Percentiles rank a stretch among this genome's conserved stretches.
These are phyloP conservation scores for Trypanosoma melophagium DNA, from an alignment of 208 protist species.

Conservation along the genomic window DNA sequence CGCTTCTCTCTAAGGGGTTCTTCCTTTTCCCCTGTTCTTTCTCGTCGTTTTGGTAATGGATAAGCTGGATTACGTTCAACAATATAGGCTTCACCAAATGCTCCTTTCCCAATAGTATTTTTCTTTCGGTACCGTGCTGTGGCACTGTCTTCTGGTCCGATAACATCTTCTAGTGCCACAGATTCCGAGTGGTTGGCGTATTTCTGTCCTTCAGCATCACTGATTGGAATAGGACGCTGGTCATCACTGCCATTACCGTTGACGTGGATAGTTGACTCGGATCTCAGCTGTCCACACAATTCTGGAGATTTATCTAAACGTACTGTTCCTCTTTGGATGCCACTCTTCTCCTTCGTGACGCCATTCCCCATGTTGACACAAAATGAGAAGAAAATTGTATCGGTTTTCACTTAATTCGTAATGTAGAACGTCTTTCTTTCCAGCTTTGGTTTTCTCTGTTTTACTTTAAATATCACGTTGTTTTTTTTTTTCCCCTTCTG, in stretches of 20 bases:
- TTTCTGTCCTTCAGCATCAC: not conserved
- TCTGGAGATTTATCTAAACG: not conserved
- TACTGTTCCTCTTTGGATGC: too few relatives aligned
- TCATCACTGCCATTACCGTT: slow-evolving; percentile 6
- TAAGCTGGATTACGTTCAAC: slow-evolving; percentile 59
- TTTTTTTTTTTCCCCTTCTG: too few relatives aligned
- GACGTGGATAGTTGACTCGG: not conserved
- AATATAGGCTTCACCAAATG: slow-evolving; percentile 89
- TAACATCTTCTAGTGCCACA: slow-evolving; percentile 24
- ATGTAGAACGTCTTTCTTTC: too few relatives aligned
- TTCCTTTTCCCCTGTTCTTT: slow-evolving; percentile 30
- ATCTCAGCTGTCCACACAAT: not conserved
- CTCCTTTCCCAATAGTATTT: slow-evolving; percentile 83
- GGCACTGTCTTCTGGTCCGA: slow-evolving; percentile 26
- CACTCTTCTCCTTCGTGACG: too few relatives aligned
- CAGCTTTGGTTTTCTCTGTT: too few relatives aligned
- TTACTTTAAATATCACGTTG: too few relatives aligned
- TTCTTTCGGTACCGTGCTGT: slow-evolving; percentile 64
- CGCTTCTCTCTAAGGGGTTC: slow-evolving; percentile 21
- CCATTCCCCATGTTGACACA: too few relatives aligned
- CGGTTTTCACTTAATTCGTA: too few relatives aligned
- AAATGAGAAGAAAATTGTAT: too few relatives aligned
- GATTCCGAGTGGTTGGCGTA: not conserved
- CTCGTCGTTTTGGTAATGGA: slow-evolving; percentile 34
- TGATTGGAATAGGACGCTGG: slow-evolving; percentile 34